phyloP scores from a whole-genome alignment of 2,329 filamentous ascomycete genomes.

The Fusarium nygamai region DNA sequence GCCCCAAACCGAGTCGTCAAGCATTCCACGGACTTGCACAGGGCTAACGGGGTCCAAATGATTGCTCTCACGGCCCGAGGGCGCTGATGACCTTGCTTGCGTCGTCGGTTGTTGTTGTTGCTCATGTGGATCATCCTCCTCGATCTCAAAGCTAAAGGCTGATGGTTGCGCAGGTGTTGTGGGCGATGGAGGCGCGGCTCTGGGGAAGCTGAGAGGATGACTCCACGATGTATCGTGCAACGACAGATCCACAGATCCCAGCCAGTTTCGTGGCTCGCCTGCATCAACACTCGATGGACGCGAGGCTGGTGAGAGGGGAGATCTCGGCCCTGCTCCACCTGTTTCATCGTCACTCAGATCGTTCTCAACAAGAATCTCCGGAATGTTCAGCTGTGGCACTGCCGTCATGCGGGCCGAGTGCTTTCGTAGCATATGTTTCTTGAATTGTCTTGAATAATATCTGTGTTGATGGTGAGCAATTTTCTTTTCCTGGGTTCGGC shows the following conservation, averaged over 20 bases:
- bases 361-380: slow-evolving; percentile 90
- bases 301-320: slow-evolving; percentile 33
- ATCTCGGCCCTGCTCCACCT: slow-evolving; percentile 32
- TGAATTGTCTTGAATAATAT: slow-evolving; percentile 86
- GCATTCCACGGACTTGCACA: slow-evolving; percentile 83
- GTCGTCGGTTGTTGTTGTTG: slow-evolving; percentile 28
- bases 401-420: slow-evolving; percentile 79
- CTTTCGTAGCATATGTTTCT: slow-evolving; percentile 77
- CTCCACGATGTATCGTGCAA: slow-evolving; percentile 45
- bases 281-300: slow-evolving; percentile 42
- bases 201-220: slow-evolving; percentile 66
- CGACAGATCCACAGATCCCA: slow-evolving; percentile 56
- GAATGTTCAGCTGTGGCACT: slow-evolving; percentile 82
- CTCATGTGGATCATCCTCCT: slow-evolving; percentile 53
- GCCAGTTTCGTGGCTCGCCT: slow-evolving; percentile 55
- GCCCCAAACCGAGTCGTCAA: slow-evolving; percentile 92
- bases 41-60: slow-evolving; percentile 45
- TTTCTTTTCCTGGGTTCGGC: too few relatives aligned
- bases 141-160: slow-evolving; percentile 68
- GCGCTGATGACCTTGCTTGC: slow-evolving; percentile 56
- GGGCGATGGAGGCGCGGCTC: slow-evolving; percentile 54
- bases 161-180: slow-evolving; percentile 60
- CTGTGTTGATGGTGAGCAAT: slow-evolving; percentile 48
- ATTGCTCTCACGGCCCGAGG: slow-evolving; percentile 69
- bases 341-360: slow-evolving; percentile 62